Conservation (phyloP, 495 filamentous ascomycete species). For the Polyplosphaeria fusca region DNA sequence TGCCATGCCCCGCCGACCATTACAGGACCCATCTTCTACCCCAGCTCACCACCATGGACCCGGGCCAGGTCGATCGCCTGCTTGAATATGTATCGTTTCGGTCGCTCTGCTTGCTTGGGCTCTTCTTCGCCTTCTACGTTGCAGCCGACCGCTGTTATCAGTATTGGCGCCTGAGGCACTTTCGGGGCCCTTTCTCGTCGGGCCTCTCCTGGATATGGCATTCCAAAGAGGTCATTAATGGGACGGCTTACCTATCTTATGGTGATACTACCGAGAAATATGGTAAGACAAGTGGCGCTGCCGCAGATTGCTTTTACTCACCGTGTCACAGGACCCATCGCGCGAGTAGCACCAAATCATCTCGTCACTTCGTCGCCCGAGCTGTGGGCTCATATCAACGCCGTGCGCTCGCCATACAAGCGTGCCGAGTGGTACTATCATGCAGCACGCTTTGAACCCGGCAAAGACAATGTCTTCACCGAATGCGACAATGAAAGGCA, state of each 20-base stretch:
- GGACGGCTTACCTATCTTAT: slow-evolving; percentile 38
- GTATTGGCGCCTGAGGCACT: slow-evolving; percentile 25
- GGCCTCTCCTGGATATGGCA: slow-evolving; percentile 40
- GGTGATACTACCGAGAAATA: slow-evolving; percentile 39
- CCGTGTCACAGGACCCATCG: slow-evolving; percentile 33
- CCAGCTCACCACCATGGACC: background rate
- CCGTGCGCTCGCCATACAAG: slow-evolving; percentile 29
- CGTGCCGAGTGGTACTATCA: slow-evolving; percentile 38
- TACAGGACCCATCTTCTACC: slow-evolving; percentile 13
- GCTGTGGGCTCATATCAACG: slow-evolving; percentile 35
- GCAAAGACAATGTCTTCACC: slow-evolving; percentile 35
- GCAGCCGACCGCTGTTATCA: slow-evolving; percentile 1
- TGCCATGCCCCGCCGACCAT: no score
- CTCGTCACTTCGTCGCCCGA: slow-evolving; percentile 37
- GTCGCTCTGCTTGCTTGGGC: slow-evolving; percentile 4
- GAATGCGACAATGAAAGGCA: slow-evolving; percentile 34
- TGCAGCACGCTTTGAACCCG: slow-evolving; percentile 28
- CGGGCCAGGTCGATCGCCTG: slow-evolving; percentile 11
- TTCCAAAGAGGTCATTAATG: slow-evolving; percentile 36
- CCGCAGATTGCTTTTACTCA: background rate
- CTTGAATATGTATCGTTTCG: background rate
- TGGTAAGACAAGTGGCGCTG: slow-evolving; percentile 24
- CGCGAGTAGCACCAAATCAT: slow-evolving; percentile 36
- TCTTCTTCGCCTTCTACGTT: background rate
- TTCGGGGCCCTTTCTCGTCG: slow-evolving; percentile 23